Evolutionary conservation across 495 filamentous ascomycete species (phyloP).

Genomic region (Mytilinidion resinicola): DNA sequence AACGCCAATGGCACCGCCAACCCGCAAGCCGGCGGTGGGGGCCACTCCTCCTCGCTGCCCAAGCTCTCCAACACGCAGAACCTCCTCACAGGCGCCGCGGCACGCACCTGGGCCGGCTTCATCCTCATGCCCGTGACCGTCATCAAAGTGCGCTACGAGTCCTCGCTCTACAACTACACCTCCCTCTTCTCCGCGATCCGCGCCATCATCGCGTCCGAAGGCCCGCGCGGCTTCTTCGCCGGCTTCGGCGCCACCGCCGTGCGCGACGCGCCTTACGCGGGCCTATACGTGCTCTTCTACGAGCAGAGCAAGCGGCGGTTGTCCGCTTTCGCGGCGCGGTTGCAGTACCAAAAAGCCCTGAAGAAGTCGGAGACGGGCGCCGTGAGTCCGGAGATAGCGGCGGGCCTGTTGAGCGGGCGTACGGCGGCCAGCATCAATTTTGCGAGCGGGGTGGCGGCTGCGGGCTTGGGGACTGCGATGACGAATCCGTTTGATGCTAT

Average conservation of each 20-base stretch:
- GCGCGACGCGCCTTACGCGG: slow-evolving; percentile 90
- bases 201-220: slow-evolving; percentile 70
- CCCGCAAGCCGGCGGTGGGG: neutral
- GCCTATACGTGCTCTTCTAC: slow-evolving; percentile 90
- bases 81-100: slow-evolving; percentile 73
- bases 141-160: slow-evolving; percentile 94
- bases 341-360: slow-evolving; percentile 11
- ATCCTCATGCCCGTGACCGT: slow-evolving; percentile 95
- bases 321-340: slow-evolving; percentile 29
- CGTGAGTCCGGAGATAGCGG: neutral
- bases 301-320: slow-evolving; percentile 75
- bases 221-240: slow-evolving; percentile 78
- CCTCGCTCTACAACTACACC: slow-evolving; percentile 74
- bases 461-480: slow-evolving; percentile 71
- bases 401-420: slow-evolving; percentile 12
- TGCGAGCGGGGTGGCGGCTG: slow-evolving; percentile 68
- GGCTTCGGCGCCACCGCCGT: slow-evolving; percentile 92
- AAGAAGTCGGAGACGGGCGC: slow-evolving; percentile 4
- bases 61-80: slow-evolving; percentile 82
- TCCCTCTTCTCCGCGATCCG: slow-evolving; percentile 63
- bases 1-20: neutral
- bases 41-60: slow-evolving; percentile 67
- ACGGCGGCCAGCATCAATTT: slow-evolving; percentile 69
- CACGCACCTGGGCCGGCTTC: slow-evolving; percentile 77
- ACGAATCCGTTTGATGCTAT: slow-evolving; percentile 96